Percentiles rank a stretch among this genome's conserved stretches.
These are phyloP conservation scores for Fusarium subtropicale DNA, from an alignment of 2,329 filamentous ascomycete genomes.

Conservation along the genomic window DNA sequence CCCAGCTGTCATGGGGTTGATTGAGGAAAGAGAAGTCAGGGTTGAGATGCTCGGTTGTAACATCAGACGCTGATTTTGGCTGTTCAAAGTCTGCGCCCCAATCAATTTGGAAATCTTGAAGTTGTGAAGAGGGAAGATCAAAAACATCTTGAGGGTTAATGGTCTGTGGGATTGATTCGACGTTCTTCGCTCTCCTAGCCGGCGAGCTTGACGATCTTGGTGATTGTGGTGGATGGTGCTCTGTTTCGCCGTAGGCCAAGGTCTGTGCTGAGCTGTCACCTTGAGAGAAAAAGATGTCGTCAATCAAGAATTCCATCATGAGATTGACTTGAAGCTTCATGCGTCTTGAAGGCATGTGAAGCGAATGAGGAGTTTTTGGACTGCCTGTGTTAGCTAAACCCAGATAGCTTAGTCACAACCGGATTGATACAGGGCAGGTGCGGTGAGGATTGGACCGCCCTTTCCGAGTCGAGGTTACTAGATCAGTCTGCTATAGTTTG, in stretches of 20 bases:
- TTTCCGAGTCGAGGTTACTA: neutral
- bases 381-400: too few species aligned
- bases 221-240: constrained; percentile 28
- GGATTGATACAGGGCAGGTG: too few species aligned
- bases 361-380: too few species aligned
- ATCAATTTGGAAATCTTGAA: constrained; percentile 23
- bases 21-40: constrained; percentile 40
- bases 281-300: constrained; percentile 41
- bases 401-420: neutral
- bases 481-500: neutral
- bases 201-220: constrained; percentile 25
- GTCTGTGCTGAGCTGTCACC: constrained; percentile 30
- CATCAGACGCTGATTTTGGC: constrained; percentile 11
- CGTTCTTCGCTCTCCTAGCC: neutral
- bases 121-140: neutral
- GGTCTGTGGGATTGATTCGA: constrained; percentile 4
- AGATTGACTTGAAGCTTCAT: neutral
- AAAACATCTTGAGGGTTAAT: constrained; percentile 17
- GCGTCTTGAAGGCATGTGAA: neutral
- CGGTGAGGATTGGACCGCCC: neutral
- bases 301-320: constrained; percentile 40
- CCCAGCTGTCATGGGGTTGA: constrained; percentile 26
- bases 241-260: constrained; percentile 33
- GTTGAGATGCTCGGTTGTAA: constrained; percentile 2
- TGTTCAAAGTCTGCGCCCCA: constrained; percentile 42